phyloP scores from a whole-genome alignment of 148 eudicot genomes.

The Rhododendron williamsianum region DNA sequence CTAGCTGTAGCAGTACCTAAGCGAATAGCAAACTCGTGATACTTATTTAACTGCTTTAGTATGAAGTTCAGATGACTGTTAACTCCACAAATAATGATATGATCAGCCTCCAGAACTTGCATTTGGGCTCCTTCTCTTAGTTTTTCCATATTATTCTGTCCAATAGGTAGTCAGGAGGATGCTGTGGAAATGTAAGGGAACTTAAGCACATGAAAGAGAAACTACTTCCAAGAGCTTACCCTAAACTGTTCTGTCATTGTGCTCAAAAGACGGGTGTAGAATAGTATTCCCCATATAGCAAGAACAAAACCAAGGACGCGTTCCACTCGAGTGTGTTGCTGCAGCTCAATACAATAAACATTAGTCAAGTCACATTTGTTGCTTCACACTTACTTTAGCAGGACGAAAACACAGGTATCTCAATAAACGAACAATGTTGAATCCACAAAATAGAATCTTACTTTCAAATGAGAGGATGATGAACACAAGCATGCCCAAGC shows the following conservation, averaged over 20 bases:
- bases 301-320: slow-evolving; percentile 89
- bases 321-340: slow-evolving; percentile 76
- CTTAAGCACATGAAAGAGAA: slow-evolving; percentile 8
- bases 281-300: slow-evolving; percentile 97
- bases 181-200: slow-evolving; percentile 15
- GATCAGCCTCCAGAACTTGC: slow-evolving; percentile 92
- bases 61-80: slow-evolving; percentile 79
- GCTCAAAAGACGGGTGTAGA: slow-evolving; percentile 92
- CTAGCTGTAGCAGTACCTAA: slow-evolving; percentile 86
- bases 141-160: slow-evolving; percentile 85
- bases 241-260: slow-evolving; percentile 98
- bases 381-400: neutral
- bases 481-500: slow-evolving; percentile 95
- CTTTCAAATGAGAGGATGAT: slow-evolving; percentile 83
- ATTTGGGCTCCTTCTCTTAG: slow-evolving; percentile 94
- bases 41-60: slow-evolving; percentile 80
- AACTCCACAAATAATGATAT: slow-evolving; percentile 90
- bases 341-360: slow-evolving; percentile 29
- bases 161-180: slow-evolving; percentile 23
- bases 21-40: slow-evolving; percentile 86
- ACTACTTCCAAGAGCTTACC: slow-evolving; percentile 40
- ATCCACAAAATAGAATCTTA: slow-evolving; percentile 30
- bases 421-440: slow-evolving; percentile 10
- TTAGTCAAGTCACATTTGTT: neutral
- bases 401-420: neutral